Conservation (phyloP, 164 flowering plant species). For the Platanus orientalis region DNA sequence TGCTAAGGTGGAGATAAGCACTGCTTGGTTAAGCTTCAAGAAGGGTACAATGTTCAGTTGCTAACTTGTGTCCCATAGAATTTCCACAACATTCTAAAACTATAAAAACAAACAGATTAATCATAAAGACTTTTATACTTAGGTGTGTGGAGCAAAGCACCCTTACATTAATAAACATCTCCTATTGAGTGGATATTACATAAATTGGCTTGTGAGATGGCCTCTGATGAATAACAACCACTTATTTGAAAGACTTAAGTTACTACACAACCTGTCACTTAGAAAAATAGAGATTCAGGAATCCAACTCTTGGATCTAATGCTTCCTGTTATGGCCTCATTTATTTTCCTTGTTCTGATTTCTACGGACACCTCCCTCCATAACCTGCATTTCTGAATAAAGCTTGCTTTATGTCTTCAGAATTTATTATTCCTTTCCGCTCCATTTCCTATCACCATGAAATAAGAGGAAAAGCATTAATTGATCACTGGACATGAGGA, state of each 20-base stretch:
- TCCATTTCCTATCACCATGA: conserved; percentile 45
- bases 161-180: not conserved
- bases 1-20: not conserved
- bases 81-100: conserved; percentile 6
- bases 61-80: not conserved
- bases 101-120: no score
- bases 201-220: not conserved
- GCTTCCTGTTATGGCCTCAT: not conserved
- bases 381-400: conserved; percentile 81
- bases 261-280: not conserved
- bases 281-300: not conserved
- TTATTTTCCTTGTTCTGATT: not conserved
- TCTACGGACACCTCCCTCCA: conserved; percentile 74
- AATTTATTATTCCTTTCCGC: conserved; percentile 31
- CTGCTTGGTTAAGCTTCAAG: not conserved
- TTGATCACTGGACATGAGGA: not conserved
- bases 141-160: conserved; percentile 3
- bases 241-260: conserved; percentile 2
- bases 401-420: conserved; percentile 80
- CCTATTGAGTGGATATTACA: not conserved
- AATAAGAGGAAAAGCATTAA: not conserved
- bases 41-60: not conserved
- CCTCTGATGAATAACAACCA: conserved; percentile 1
- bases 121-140: not conserved
- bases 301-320: not conserved